Percentiles rank a stretch among this genome's conserved stretches.
phyloP scores from a whole-genome alignment of 371 early-diverging fungal species.

The Coemansia sp. region DNA sequence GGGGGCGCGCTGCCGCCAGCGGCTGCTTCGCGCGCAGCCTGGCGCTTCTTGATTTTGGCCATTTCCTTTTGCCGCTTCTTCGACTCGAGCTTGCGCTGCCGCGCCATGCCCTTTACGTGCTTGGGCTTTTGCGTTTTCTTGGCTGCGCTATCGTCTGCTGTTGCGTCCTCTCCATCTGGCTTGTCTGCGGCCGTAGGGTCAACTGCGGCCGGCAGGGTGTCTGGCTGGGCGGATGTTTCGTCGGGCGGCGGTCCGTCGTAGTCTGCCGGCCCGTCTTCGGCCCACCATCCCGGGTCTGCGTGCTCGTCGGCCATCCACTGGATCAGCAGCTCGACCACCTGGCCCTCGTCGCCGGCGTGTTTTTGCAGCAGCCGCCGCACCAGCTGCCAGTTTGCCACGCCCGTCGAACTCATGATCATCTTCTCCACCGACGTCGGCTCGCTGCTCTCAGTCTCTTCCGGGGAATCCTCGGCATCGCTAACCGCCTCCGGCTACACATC shows the following conservation, averaged over 20 bases:
- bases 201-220: no score
- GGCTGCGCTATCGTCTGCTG: neutral
- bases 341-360: conserved; percentile 53
- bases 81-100: conserved; percentile 51
- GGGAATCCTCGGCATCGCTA: neutral
- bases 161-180: neutral
- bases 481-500: conserved; percentile 10
- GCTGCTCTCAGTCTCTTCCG: conserved; percentile 24
- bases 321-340: conserved; percentile 60
- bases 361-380: conserved; percentile 58
- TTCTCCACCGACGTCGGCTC: conserved; percentile 53
- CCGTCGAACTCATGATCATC: conserved; percentile 55
- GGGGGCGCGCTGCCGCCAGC: neutral
- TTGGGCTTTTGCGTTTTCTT: neutral
- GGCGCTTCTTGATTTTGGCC: conserved; percentile 49
- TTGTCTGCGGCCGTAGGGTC: neutral
- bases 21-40: conserved; percentile 15
- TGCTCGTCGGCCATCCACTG: conserved; percentile 43
- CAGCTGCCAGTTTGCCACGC: conserved; percentile 50
- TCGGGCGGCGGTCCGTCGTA: conserved; percentile 21
- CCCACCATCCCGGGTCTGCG: conserved; percentile 25
- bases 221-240: neutral
- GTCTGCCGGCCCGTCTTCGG: conserved; percentile 14
- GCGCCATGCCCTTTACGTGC: conserved; percentile 27
- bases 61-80: conserved; percentile 53